Evolutionary conservation across 2,329 filamentous ascomycete species (phyloP).

Genomic region (Bisporella sp.): DNA sequence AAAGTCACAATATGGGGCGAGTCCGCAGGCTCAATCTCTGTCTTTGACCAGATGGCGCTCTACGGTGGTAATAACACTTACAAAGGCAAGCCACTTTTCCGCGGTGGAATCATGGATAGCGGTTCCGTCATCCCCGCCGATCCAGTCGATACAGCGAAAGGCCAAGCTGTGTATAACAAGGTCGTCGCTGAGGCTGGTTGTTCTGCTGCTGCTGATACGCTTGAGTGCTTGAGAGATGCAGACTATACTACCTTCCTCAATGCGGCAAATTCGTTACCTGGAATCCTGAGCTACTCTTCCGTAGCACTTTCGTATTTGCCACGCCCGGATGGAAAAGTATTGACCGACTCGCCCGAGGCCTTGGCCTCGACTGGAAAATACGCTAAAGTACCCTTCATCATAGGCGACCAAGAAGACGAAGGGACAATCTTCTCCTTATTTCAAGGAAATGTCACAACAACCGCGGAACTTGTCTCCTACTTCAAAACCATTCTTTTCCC

Average conservation of each 20-base stretch:
- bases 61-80: constrained; percentile 68
- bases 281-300: constrained; percentile 57
- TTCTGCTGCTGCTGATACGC: constrained; percentile 43
- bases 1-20: constrained; percentile 79
- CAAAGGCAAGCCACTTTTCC: constrained; percentile 68
- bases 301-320: constrained; percentile 70
- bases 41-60: constrained; percentile 67
- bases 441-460: constrained; percentile 58
- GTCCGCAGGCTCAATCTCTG: constrained; percentile 60
- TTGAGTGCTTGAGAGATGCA: constrained; percentile 57
- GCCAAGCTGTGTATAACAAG: constrained; percentile 55
- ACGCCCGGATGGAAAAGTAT: constrained; percentile 59
- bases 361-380: constrained; percentile 46
- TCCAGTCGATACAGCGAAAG: constrained; percentile 57
- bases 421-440: constrained; percentile 67
- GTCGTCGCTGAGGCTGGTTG: constrained; percentile 58
- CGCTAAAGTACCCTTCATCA: constrained; percentile 54
- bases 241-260: constrained; percentile 53
- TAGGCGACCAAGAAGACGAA: constrained; percentile 75
- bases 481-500: constrained; percentile 53
- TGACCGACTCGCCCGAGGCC: constrained; percentile 56
- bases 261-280: constrained; percentile 63
- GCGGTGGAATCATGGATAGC: constrained; percentile 71
- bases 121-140: constrained; percentile 55
- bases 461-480: constrained; percentile 52